Evolutionary conservation across 78 protist genomes (phyloP), one percentile per base, ranked within the genome.

Genomic region (Tieghemostelium lacteum): DNA sequence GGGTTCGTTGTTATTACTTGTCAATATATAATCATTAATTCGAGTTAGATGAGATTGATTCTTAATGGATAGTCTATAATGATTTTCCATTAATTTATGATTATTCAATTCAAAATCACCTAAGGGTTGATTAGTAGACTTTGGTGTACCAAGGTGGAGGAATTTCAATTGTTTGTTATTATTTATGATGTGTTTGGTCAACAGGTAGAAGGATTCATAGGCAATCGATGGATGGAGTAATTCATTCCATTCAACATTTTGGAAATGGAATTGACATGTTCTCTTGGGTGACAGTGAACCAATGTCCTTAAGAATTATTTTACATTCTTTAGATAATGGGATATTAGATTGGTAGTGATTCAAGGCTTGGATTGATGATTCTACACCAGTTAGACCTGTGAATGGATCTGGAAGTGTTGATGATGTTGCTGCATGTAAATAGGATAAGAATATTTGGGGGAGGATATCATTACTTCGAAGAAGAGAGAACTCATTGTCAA

Each of bases 401-500:
- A 64, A 64, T 64, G 72, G 72, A 64, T 64, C 72, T 3, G 72
- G 12, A 22, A 37, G 19, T 29, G 72, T 16, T 1, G 72, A 37
- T 4, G 72, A 37, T 14, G 72, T 64, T 29, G 22, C 20, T 14
- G 34, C 24, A 39, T 64, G 72, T 7, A 20, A 2, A 36, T 64
- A 64, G 50, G 52, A 22, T 12, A 64, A 39, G 19, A 37, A 37
- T 2, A 64, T 5, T 29, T 64, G 12, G 19, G 72, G 22, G 37
- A 3, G 24, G 14, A 10, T 64, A 2, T 64, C 72, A 3, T 4
- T 5, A 36, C 52, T 20, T 20, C n/a, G 7, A 16, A 64, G 26
- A 12, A 64, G 1, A 3, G 8, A 17, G n/a, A 37, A 8, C 34
- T 64, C 54, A 19, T 31, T 14, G 19, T 64, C 50, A 3, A 64